Evolutionary conservation across 2,329 filamentous ascomycete genomes (phyloP), one percentile per base, ranked within the genome.

Genomic region (Neopestalotiopsis sp.): DNA sequence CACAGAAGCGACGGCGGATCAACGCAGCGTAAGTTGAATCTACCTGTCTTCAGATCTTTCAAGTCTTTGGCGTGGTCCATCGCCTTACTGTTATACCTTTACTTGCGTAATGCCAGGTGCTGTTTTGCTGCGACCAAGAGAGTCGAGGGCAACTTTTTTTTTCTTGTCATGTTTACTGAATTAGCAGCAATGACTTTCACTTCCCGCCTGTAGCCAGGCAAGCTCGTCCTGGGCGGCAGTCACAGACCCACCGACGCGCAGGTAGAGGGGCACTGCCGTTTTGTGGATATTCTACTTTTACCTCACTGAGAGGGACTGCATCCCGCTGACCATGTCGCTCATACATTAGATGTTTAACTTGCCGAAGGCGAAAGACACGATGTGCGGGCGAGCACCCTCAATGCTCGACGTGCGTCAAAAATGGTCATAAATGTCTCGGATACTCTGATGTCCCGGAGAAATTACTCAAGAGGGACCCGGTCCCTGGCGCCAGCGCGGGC

Each of bases 1-100:
- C 93, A 71, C 91, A 91, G 32, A 95, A 95, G 81, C 86, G 92
- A 74, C 88, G 93, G 77, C 87, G 93, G 75, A 93, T 95, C 76
- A 94, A 91, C 81, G 91, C 92, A 75, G 93, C 93, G 89, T 93
- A 85, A 80, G 90, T 52, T 52, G 45, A 52, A n/a, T 20, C n/a
- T n/a, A n/a, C 42, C n/a, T 49, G 42, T 24, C 17, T 24, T 10
- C 6, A 38, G 34, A 38, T 38, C 6, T 9, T 38, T 38, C 34
- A 38, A 38, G 34, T 38, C 34, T 38, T 38, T 38, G 10, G 34
- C 34, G 10, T 7, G 6, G 34, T 38, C 34, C 34, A 7, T 10
- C 10, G 10, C 34, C 6, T 38, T 68, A 71, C 69, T 67, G 58
- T 71, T 67, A 68, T 72, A 63, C 68, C 65, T 71, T 66, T 57